phyloP scores from a whole-genome alignment of 768 basidiomycete genomes.

The Botryobasidium botryosum region DNA sequence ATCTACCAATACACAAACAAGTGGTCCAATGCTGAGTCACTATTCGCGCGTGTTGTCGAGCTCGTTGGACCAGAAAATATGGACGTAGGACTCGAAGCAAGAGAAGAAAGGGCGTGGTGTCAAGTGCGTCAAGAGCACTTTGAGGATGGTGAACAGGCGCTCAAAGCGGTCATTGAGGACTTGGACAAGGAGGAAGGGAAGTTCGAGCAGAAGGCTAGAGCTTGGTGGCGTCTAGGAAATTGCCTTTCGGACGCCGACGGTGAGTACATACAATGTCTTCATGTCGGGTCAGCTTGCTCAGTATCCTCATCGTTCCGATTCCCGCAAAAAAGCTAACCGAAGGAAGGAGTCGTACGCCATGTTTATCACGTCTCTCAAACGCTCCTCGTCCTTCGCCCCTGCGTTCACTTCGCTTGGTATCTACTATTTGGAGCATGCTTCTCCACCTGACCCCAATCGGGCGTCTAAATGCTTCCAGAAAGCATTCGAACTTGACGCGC shows the following conservation, averaged over 20 bases:
- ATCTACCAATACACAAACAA: slow-evolving; percentile 43
- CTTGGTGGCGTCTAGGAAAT: slow-evolving; percentile 71
- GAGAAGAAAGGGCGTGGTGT: slow-evolving; percentile 82
- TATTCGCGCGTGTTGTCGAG: slow-evolving; percentile 43
- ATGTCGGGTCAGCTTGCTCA: background rate
- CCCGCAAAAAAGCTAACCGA: no score
- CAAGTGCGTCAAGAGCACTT: slow-evolving; percentile 33
- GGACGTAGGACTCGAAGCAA: slow-evolving; percentile 39
- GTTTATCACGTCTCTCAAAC: slow-evolving; percentile 69
- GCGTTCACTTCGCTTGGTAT: slow-evolving; percentile 88
- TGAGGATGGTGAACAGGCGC: slow-evolving; percentile 29
- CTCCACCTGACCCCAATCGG: slow-evolving; percentile 63
- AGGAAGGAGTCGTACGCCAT: slow-evolving; percentile 55
- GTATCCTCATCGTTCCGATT: no score
- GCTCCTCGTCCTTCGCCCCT: slow-evolving; percentile 60
- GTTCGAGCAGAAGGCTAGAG: slow-evolving; percentile 50
- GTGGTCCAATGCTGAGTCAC: slow-evolving; percentile 47
- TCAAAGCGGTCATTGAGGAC: slow-evolving; percentile 32
- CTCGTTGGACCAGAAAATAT: slow-evolving; percentile 28
- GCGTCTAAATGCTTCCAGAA: slow-evolving; percentile 96
- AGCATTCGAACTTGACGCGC: slow-evolving; percentile 89
- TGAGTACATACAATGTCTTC: slow-evolving; percentile 20
- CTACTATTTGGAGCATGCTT: slow-evolving; percentile 58
- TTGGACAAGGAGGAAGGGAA: slow-evolving; percentile 31
- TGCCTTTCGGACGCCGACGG: slow-evolving; percentile 58